Evolutionary conservation across 345 rosid species (phyloP).

Genomic region (Murraya koenigii): DNA sequence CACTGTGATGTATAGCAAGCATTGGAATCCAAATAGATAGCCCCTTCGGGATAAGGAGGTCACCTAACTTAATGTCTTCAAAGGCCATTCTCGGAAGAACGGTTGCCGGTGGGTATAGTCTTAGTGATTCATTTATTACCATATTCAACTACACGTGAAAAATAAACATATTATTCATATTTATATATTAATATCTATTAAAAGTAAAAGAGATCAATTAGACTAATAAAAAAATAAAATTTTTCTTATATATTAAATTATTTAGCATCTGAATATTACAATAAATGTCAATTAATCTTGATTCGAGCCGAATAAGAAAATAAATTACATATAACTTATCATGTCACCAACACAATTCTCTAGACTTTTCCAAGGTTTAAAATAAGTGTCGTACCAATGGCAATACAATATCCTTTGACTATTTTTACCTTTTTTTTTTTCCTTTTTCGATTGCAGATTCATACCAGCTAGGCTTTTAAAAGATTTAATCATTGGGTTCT

Average conservation of each 20-base stretch:
- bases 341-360: neutral
- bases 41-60: conserved; percentile 79
- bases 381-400: neutral
- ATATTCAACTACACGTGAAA: conserved; percentile 57
- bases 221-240: no score
- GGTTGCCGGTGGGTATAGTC: conserved; percentile 92
- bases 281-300: no score
- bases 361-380: neutral
- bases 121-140: conserved; percentile 85
- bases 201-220: no score
- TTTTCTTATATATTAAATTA: no score
- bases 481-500: conserved; percentile 1
- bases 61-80: conserved; percentile 77
- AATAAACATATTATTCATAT: neutral
- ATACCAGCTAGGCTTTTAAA: conserved; percentile 2
- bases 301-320: no score
- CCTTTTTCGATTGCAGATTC: neutral
- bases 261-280: no score
- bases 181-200: neutral
- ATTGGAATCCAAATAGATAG: conserved; percentile 94
- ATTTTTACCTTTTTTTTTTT: neutral
- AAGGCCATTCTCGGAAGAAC: conserved; percentile 91
- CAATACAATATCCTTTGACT: neutral
- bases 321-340: no score
- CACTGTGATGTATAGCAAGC: conserved; percentile 82